These are phyloP conservation scores for Zizania latifolia DNA, from an alignment of 176 grass and related monocot genomes.

Conservation along the genomic window DNA sequence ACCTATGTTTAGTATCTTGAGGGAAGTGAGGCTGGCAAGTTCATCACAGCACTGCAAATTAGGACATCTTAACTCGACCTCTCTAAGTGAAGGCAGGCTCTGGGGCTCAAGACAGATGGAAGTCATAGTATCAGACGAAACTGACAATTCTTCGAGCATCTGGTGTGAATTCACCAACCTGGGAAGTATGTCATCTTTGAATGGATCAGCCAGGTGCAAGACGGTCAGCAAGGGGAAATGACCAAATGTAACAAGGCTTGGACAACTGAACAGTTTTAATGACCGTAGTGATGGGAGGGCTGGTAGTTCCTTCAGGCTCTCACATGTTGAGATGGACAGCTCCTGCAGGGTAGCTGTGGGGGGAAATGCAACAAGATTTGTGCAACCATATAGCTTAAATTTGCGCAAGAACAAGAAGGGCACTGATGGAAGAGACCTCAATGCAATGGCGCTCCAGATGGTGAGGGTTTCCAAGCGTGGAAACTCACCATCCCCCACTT, in stretches of 20 bases:
- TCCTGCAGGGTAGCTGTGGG: background rate
- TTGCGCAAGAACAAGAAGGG: background rate
- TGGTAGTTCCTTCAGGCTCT: background rate
- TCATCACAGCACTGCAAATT: background rate
- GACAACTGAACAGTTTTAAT: background rate
- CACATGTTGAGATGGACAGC: background rate
- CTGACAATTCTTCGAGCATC: background rate
- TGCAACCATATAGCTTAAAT: background rate
- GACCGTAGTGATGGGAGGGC: background rate
- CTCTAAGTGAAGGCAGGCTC: background rate
- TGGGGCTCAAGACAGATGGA: background rate
- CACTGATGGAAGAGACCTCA: background rate
- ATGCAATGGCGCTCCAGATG: background rate
- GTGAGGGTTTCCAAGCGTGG: background rate
- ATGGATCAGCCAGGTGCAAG: background rate
- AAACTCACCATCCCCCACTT: constrained; percentile 3
- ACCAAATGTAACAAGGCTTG: background rate
- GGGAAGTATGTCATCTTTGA: background rate
- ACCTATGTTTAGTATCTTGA: background rate
- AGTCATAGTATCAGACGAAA: background rate
- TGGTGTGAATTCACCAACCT: background rate
- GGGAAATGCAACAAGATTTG: background rate
- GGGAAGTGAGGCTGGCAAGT: background rate
- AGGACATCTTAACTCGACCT: background rate
- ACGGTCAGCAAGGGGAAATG: background rate